Conservation (phyloP, 352 stramenopile genomes). For the Globisporangium abappressorium region DNA sequence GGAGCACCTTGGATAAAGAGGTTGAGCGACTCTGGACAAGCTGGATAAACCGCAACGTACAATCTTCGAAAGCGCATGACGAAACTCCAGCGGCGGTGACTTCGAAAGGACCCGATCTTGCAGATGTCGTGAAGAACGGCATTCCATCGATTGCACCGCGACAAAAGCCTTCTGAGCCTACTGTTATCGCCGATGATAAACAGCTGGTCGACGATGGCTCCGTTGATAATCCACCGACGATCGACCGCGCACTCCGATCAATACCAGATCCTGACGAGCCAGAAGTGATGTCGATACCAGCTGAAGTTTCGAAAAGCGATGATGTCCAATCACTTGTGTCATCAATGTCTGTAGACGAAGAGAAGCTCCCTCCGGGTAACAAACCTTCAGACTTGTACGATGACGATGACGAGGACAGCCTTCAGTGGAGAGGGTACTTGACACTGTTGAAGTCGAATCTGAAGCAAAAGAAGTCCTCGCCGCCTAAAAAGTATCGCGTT, state of each 20-base stretch:
- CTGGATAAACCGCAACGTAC: constrained; percentile 10
- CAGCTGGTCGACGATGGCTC: neutral
- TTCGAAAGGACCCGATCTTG: neutral
- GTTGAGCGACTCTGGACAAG: constrained; percentile 15
- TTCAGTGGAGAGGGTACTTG: constrained; percentile 37
- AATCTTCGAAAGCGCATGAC: neutral
- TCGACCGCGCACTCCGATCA: neutral
- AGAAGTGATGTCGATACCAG: neutral
- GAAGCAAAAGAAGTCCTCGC: constrained; percentile 31
- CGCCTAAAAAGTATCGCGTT: constrained; percentile 16
- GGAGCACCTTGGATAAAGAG: constrained; percentile 12
- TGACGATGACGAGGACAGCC: constrained; percentile 6
- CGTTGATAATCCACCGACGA: neutral
- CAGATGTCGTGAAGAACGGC: constrained; percentile 9
- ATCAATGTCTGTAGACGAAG: neutral
- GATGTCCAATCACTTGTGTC: neutral
- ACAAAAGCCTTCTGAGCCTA: neutral
- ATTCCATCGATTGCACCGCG: neutral
- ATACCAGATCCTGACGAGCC: neutral
- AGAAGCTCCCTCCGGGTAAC: neutral
- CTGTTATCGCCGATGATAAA: neutral
- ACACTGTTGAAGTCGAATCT: constrained; percentile 35
- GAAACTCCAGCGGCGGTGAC: neutral
- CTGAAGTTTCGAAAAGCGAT: neutral
- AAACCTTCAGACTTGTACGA: neutral